phyloP scores from a whole-genome alignment of 306 rosid genomes.

The Prunus mongolica region DNA sequence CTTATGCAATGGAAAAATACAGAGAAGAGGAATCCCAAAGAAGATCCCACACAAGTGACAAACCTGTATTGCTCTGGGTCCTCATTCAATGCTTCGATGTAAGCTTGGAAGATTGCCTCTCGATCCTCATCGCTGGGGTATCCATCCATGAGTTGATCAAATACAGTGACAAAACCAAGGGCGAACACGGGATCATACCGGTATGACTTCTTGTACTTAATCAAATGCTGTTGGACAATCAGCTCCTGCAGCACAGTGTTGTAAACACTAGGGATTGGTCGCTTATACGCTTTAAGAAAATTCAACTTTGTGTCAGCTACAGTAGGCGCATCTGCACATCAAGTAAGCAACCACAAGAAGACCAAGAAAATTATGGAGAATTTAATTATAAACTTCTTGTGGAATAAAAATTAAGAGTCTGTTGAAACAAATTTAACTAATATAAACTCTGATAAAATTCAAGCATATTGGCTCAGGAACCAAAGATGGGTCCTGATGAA shows the following conservation, averaged over 20 bases:
- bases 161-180: slow-evolving; percentile 90
- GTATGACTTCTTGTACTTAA: slow-evolving; percentile 82
- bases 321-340: slow-evolving; percentile 68
- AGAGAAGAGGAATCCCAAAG: not conserved
- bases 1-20: not conserved
- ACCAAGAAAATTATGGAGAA: slow-evolving; percentile 14
- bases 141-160: slow-evolving; percentile 98
- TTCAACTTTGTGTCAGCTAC: slow-evolving; percentile 82
- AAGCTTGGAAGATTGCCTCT: slow-evolving; percentile 83
- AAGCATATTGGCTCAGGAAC: not conserved
- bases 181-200: slow-evolving; percentile 88
- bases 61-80: slow-evolving; percentile 90
- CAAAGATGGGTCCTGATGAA: not conserved
- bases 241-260: slow-evolving; percentile 87
- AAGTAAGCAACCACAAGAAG: slow-evolving; percentile 23
- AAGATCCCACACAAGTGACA: slow-evolving; percentile 19
- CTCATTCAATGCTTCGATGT: slow-evolving; percentile 74
- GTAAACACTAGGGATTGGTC: slow-evolving; percentile 92
- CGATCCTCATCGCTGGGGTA: slow-evolving; percentile 89
- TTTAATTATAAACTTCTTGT: not conserved
- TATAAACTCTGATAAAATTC: not conserved
- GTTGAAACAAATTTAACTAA: not conserved
- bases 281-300: slow-evolving; percentile 79
- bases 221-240: slow-evolving; percentile 95
- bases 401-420: not conserved